Base-by-base conservation (phyloP, 345 rosid genomes). In the Gossypioides kirkii region DNA sequence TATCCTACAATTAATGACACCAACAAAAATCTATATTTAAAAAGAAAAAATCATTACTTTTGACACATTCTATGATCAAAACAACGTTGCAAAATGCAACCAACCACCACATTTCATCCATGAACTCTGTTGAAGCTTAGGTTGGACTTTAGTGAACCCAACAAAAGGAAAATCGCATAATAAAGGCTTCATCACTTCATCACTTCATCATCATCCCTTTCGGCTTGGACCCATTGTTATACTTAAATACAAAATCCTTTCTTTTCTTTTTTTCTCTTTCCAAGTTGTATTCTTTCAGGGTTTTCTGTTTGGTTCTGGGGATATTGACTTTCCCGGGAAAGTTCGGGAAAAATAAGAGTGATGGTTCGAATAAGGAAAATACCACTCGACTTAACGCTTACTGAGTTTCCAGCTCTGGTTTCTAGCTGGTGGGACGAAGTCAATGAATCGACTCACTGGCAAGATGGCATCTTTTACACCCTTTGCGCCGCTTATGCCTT, bases 401-500 rank as follows among this genome's bases (percentile, higher is more conserved):
- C 22, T 36, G 70, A 73, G 49, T 12, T 64, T n/a, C 64, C 55
- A 16, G 53, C 70, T 17, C 11, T 74, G 28, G 25, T 53, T 10
- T 52, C 71, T 43, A 8, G 18, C 10, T 74, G 77, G 77, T 74
- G 77, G 77, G 71, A 74, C 52, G 71, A 65, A 17, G 55, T 74
- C 54, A 74, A 74, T 45, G 77, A 74, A 8, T 89, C 97, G n/a
- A 62, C 83, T 77, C 82, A 73, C 59, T 95, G 98, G 98, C 99
- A 95, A 74, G 94, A 95, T 77, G 97, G 96, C 81, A 85, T 95
- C 78, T 95, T 87, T 76, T 95, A 84, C 79, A 61, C 94, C 74
- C 98, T 95, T 23, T 93, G 94, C 67, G 99, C 86, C 45, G 88
- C 96, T 81, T 95, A 92, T 76, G 94, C 97, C 43, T 90, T 95